Base-by-base conservation (phyloP, 2,329 filamentous ascomycete species). In the Fonsecaea monophora region DNA sequence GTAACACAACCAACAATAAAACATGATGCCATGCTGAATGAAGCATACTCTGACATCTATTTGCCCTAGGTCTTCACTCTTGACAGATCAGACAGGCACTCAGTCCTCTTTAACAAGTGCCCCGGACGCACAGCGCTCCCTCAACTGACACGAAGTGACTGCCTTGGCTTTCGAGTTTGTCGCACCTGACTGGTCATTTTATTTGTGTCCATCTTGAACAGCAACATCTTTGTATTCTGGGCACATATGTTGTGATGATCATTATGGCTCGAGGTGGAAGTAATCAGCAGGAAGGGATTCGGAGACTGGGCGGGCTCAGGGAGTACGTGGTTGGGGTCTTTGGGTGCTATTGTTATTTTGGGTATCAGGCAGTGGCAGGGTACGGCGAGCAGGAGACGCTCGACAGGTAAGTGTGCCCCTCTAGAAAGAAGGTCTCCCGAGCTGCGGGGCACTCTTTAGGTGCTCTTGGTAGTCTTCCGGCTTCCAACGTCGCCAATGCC, bases 401-500 rank as follows among this genome's bases (percentile, higher is more conserved):
- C 25, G 25, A 25, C 25, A 3, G 25, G 25, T 25, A 25, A 25
- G 25, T 25, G 25, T 25, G 2, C 25, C 15, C 13, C 15, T 42
- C 15, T 42, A 42, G 30, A 9, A 25, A 50, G 45, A 21, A 50
- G 18, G 45, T 50, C 45, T 50, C 45, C 15, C 45, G 45, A 12
- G 25, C 5, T 25, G 21, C 45, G 45, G 40, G 45, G 45, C 45
- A 50, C 7, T 13, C 1, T 50, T 25, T 25, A 2, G 25, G 25
- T 25, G 3, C 25, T 25, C 25, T 25, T 25, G 25, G 25, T 25
- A 25, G 25, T 25, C 25, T 2, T 25, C 25, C 18, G 45, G 45
- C 45, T 50, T 9, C 32, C 55, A 15, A 57, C 35, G 25, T 21
- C 37, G n/a, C 45, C 57, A 60, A 34, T 50, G 15, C 57, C 32